Evolutionary conservation across 495 filamentous ascomycete genomes (phyloP), one percentile per base, ranked within the genome.

Genomic region (Chaetomium fimeti): DNA sequence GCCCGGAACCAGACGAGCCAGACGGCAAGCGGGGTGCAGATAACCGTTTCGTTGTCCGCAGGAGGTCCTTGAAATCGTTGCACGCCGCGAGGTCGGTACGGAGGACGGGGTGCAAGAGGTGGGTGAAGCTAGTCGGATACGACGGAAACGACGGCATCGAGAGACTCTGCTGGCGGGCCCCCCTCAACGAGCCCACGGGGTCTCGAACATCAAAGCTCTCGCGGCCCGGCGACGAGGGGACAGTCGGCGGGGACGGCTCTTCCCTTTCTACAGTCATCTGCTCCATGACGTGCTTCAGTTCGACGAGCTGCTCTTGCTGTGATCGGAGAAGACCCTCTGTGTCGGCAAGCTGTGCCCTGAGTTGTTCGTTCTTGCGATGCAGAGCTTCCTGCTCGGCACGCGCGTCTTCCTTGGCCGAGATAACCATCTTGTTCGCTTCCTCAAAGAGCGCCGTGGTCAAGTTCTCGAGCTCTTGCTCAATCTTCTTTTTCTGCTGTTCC

Each of bases 341-440:
- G 72, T 78, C 76, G 40, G 69, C 73, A 20, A 78, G 65, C 62
- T 78, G 76, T 8, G 74, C 70, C 40, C 61, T 71, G 42, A 98
- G 91, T 66, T 73, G 71, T 55, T 78, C 76, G 57, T 74, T 76
- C 32, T 74, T 75, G 24, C 71, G 69, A 2, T 75, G 73, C 62
- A 76, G 42, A 0, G 62, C 63, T 24, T 78, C 74, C 51, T 78
- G 74, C 63, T 78, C 74, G 3, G 49, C 42, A 32, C 72, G 66
- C 40, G 76, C 76, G 32, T 78, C 74, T 47, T 78, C 76, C 66
- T 78, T 78, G 45, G 73, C 76, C 25, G 72, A 88, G 57, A 92
- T 89, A 60, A 98, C 94, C 94, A 98, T 97, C 84, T 91, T 77
- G 67, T 98, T 97, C 38, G 94, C 94, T 81, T 98, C 93, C 73